Evolutionary conservation across 2,329 filamentous ascomycete genomes (phyloP).

Genomic region (Beauveria rudraprayagi): DNA sequence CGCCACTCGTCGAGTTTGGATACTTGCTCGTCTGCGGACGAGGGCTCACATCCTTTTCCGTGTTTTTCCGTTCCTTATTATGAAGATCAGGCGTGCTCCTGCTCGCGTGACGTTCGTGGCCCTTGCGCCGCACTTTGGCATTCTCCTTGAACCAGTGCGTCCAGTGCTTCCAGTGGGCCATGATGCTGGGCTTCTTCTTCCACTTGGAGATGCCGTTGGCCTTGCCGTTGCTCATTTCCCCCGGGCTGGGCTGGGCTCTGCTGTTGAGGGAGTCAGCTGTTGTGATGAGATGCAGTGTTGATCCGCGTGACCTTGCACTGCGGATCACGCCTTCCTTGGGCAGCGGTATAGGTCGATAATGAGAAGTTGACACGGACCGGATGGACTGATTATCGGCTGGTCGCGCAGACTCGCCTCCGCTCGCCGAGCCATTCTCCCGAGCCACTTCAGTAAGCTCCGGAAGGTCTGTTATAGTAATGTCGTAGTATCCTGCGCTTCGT

Average conservation of each 20-base stretch:
- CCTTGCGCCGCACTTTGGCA: slow-evolving; percentile 44
- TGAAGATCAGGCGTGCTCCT: slow-evolving; percentile 53
- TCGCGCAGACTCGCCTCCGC: slow-evolving; percentile 38
- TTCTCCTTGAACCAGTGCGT: slow-evolving; percentile 56
- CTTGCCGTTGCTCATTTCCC: slow-evolving; percentile 18
- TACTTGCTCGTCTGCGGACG: slow-evolving; percentile 55
- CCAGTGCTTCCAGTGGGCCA: slow-evolving; percentile 56
- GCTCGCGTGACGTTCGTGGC: slow-evolving; percentile 42
- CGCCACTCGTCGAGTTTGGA: slow-evolving; percentile 30
- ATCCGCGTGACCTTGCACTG: slow-evolving; percentile 67
- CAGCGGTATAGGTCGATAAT: slow-evolving; percentile 68
- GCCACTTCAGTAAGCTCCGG: slow-evolving; percentile 63
- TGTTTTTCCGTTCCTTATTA: slow-evolving; percentile 37
- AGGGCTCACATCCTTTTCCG: slow-evolving; percentile 45
- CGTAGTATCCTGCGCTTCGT: slow-evolving; percentile 59
- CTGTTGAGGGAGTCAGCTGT: slow-evolving; percentile 43
- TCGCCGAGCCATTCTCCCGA: slow-evolving; percentile 35
- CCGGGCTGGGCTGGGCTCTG: slow-evolving; percentile 19
- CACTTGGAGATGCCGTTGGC: slow-evolving; percentile 34
- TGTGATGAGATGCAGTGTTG: slow-evolving; percentile 78
- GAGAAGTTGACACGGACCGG: slow-evolving; percentile 68
- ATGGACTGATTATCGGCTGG: slow-evolving; percentile 72
- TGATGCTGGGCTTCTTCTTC: slow-evolving; percentile 49
- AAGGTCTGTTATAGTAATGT: slow-evolving; percentile 63
- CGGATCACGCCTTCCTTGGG: slow-evolving; percentile 71